Evolutionary conservation across 2,329 filamentous ascomycete genomes (phyloP), one percentile per base, ranked within the genome.

Genomic region (Zymoseptoria pseudotritici): DNA sequence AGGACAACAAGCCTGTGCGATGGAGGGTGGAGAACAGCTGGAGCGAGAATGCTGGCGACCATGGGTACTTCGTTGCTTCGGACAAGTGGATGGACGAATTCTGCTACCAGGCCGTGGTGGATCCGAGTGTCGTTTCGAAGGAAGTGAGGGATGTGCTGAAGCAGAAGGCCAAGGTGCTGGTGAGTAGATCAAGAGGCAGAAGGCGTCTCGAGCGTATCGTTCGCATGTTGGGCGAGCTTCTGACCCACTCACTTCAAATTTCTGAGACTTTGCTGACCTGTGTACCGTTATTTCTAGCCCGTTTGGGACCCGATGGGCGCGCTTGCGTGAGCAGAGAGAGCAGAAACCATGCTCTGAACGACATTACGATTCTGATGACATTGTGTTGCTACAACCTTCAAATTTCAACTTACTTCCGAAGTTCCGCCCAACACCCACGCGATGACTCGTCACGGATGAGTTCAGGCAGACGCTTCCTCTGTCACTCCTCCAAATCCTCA

Each of bases 11-110:
- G 73, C 80, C 85, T 2, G 83, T 91, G 1, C 79, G 91, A 52
- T 96, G 91, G 91, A 80, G 90, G 57, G 90, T 96, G 6, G 88
- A 96, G 80, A 96, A 96, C 72, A 88, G 84, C 58, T 96, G 91
- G 91, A 89, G 88, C 11, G 80, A 84, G 50, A 76, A 70, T 0
- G 82, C 82, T 0, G 91, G 91, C 0, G 70, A 86, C 11, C 85
- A 91, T 66, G 91, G 91, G 0, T 96, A 90, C 82, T 94, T 94
- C 71, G 88, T 96, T 63, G 96, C 95, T 90, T 88, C 81, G 61
- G 91, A 96, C 75, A 78, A 79, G 20, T 82, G 79, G 79, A 79
- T 82, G 76, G 78, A 80, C 61, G 76, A 81, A 64, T 95, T 91
- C 76, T 85, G 88, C 51, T 95, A 92, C 71, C 91, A 96, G 78